Percentiles rank a stretch among this genome's conserved stretches.
Conservation (phyloP, 2,329 filamentous ascomycete genomes). For the Talaromyces sp. region DNA sequence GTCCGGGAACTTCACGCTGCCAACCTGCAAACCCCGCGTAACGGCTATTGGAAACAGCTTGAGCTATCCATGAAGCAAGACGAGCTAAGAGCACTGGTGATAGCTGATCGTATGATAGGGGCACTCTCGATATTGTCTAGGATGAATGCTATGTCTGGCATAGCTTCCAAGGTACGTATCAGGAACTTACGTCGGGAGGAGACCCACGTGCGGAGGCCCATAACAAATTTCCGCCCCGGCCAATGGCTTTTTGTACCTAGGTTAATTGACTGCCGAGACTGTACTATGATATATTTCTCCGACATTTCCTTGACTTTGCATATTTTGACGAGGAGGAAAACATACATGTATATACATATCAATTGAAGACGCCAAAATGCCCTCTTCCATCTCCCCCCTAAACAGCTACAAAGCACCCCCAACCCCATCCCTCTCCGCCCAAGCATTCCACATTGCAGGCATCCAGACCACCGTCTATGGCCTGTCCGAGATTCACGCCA, state of each 20-base stretch:
- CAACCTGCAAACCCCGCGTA: not conserved
- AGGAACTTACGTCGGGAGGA: not conserved
- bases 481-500: slow-evolving; percentile 65
- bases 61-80: not conserved
- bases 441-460: slow-evolving; percentile 69
- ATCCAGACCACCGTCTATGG: slow-evolving; percentile 78
- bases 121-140: not conserved
- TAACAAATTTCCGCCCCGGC: not conserved
- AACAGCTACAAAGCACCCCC: slow-evolving; percentile 15
- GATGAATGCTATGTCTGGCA: not conserved
- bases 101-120: not conserved
- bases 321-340: not conserved
- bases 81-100: not conserved
- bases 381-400: slow-evolving; percentile 16
- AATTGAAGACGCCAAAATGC: slow-evolving; percentile 5
- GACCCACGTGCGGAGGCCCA: slow-evolving; percentile 5
- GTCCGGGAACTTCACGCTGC: not conserved
- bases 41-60: not conserved
- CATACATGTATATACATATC: not conserved
- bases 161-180: not conserved
- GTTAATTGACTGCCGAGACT: not conserved
- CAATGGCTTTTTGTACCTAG: slow-evolving; percentile 1
- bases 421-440: slow-evolving; percentile 54
- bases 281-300: not conserved
- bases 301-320: too few species aligned